These are phyloP conservation scores for Cytospora chrysosperma DNA, from an alignment of 2,329 filamentous ascomycete genomes.

Conservation along the genomic window DNA sequence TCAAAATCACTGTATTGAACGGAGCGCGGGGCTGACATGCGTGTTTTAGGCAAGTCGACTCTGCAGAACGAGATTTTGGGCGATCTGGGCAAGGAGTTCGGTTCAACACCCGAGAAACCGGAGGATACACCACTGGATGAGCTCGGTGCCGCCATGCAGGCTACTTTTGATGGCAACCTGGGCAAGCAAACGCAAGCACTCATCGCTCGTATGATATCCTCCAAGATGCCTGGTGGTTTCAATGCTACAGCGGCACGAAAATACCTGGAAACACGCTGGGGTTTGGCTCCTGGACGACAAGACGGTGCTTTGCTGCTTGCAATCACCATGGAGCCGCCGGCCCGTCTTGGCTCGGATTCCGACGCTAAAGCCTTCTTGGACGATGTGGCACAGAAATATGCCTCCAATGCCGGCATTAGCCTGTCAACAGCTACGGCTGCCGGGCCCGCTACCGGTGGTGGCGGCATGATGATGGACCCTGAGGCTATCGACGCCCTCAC, in stretches of 20 bases:
- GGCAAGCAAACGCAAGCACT: slow-evolving; percentile 95
- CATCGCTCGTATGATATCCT: slow-evolving; percentile 91
- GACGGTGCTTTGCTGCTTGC: slow-evolving; percentile 86
- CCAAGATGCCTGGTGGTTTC: slow-evolving; percentile 99
- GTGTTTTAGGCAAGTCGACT: slow-evolving; percentile 80
- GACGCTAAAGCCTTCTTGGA: slow-evolving; percentile 95
- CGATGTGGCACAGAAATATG: slow-evolving; percentile 86
- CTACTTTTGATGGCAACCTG: slow-evolving; percentile 97
- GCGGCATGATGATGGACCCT: slow-evolving; percentile 99
- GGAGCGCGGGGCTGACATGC: slow-evolving; percentile 17
- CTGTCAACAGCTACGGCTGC: slow-evolving; percentile 74
- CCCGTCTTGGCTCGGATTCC: slow-evolving; percentile 82
- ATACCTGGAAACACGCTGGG: slow-evolving; percentile 93
- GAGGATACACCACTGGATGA: slow-evolving; percentile 97
- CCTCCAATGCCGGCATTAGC: slow-evolving; percentile 76
- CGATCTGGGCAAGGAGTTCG: slow-evolving; percentile 97
- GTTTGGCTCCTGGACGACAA: slow-evolving; percentile 80
- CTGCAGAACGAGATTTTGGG: slow-evolving; percentile 98
- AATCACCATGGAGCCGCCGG: slow-evolving; percentile 87
- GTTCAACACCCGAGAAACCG: slow-evolving; percentile 95
- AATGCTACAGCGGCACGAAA: slow-evolving; percentile 96
- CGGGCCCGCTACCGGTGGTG: slow-evolving; percentile 68
- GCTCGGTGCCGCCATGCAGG: slow-evolving; percentile 91
- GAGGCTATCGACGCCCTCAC: slow-evolving; percentile 95
- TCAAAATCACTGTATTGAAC: neutral